Evolutionary conservation across 345 rosid species (phyloP).

Genomic region (Linum usitatissimum): DNA sequence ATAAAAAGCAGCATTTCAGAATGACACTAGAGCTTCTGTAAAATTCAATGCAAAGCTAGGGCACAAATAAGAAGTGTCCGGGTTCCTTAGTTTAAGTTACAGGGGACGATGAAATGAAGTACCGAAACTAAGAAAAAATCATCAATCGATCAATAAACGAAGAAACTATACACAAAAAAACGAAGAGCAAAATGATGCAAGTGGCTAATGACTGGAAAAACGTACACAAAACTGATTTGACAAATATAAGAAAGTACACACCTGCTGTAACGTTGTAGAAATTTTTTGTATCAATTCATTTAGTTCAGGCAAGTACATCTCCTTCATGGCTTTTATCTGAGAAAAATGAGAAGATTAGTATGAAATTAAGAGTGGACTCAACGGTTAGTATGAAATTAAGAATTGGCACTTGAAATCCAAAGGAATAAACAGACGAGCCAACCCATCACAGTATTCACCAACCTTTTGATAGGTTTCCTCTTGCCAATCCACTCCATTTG

Average conservation of each 20-base stretch:
- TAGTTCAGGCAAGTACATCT: conserved; percentile 51
- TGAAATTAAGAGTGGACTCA: no score
- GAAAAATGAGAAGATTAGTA: conserved; percentile 14
- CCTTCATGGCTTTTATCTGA: conserved; percentile 68
- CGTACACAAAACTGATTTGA: conserved; percentile 1
- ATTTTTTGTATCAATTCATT: conserved; percentile 61
- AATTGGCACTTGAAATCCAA: not conserved
- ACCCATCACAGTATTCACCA: not conserved
- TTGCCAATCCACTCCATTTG: conserved; percentile 76
- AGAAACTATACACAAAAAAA: not conserved
- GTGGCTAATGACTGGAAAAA: not conserved
- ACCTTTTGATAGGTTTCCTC: conserved; percentile 90
- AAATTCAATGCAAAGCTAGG: not conserved
- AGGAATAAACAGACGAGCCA: not conserved
- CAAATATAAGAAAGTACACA: conserved; percentile 9
- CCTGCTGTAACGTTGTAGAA: conserved; percentile 54
- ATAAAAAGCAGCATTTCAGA: conserved; percentile 7
- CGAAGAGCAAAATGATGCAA: not conserved
- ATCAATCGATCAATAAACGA: not conserved
- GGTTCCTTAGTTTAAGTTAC: not conserved
- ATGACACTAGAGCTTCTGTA: not conserved
- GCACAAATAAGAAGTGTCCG: not conserved
- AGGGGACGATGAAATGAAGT: not conserved
- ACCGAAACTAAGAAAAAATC: not conserved
- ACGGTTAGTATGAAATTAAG: not conserved